Evolutionary conservation across 768 basidiomycete species (phyloP), one percentile per base, ranked within the genome.

Genomic region (Rossbeevera mucosa): DNA sequence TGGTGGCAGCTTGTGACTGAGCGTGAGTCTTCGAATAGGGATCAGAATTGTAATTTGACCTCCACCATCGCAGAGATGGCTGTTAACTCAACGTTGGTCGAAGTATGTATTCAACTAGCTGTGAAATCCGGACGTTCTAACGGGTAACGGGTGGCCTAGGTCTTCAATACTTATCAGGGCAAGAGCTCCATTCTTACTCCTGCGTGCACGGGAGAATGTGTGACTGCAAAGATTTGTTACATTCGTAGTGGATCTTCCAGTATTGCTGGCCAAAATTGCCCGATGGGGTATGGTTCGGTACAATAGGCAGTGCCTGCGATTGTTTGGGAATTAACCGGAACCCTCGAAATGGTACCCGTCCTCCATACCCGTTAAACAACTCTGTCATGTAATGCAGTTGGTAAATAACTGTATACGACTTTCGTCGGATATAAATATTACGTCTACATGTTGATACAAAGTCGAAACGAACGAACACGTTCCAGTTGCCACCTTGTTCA

Each of bases 1-100:
- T 90, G 85, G 83, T 90, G 88, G 88, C 88, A 89, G 59, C 78
- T 67, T 43, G 85, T 90, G 38, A 89, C 88, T 9, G 86, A 88
- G 69, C 77, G 85, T 83, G 51, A 56, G 76, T 70, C 53, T 30
- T 29, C n/a, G n/a, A 31, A 44, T 24, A 26, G 25, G 21, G 12
- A 29, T 33, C 47, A 3, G 47, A 45, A 25, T 13, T 31, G 7
- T 30, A n/a, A 21, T 42, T 54, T 33, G 18, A 57, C 40, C 50
- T 5, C 26, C 9, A 22, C 21, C 12, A 21, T 31, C 25, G 48
- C 52, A 83, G 84, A 79, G 40, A 85, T 86, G 83, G 72, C 78
- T 59, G 64, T 68, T 9, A 73, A 89, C 62, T 61, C 77, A 4
- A 74, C 76, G 24, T 69, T 88, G 8, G 77, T 89, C n/a, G 64